phyloP scores from a whole-genome alignment of 768 basidiomycete genomes.

The Candolleomyces eurysporus region DNA sequence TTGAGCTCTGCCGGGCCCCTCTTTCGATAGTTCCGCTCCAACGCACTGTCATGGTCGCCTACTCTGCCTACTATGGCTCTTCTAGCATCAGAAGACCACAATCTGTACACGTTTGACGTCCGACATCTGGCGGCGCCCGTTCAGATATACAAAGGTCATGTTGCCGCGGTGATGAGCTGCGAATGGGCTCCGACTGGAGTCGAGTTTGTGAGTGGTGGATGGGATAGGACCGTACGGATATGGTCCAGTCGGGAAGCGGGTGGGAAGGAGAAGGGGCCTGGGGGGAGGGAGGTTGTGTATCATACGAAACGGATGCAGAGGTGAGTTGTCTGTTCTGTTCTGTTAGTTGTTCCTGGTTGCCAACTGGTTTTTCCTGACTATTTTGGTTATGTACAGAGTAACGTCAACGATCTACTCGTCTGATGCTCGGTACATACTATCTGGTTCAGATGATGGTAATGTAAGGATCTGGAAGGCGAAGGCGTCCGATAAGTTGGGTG shows the following conservation, averaged over 20 bases:
- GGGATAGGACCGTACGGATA: slow-evolving; percentile 92
- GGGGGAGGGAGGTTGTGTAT: slow-evolving; percentile 85
- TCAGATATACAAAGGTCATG: slow-evolving; percentile 96
- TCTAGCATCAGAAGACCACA: slow-evolving; percentile 98
- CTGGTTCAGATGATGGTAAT: slow-evolving; percentile 94
- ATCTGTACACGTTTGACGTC: slow-evolving; percentile 97
- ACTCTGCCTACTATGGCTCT: slow-evolving; percentile 90
- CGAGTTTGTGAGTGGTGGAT: slow-evolving; percentile 94
- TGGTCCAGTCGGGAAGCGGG: slow-evolving; percentile 47
- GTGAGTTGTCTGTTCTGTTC: slow-evolving; percentile 33
- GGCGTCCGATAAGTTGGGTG: slow-evolving; percentile 88
- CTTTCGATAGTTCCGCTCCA: slow-evolving; percentile 70
- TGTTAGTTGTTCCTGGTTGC: not conserved
- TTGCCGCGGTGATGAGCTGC: slow-evolving; percentile 93
- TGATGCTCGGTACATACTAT: slow-evolving; percentile 87
- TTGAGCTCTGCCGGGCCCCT: not conserved
- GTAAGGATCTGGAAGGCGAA: slow-evolving; percentile 94
- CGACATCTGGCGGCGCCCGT: slow-evolving; percentile 77
- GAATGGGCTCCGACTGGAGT: slow-evolving; percentile 97
- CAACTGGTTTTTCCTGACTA: not conserved
- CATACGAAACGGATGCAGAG: slow-evolving; percentile 99
- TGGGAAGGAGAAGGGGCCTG: slow-evolving; percentile 10
- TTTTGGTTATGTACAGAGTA: slow-evolving; percentile 49
- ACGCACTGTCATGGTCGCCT: slow-evolving; percentile 92
- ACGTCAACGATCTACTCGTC: slow-evolving; percentile 85